Evolutionary conservation across 2,329 filamentous ascomycete genomes (phyloP), one percentile per base, ranked within the genome.

Genomic region (Epichloe brachyelytri): DNA sequence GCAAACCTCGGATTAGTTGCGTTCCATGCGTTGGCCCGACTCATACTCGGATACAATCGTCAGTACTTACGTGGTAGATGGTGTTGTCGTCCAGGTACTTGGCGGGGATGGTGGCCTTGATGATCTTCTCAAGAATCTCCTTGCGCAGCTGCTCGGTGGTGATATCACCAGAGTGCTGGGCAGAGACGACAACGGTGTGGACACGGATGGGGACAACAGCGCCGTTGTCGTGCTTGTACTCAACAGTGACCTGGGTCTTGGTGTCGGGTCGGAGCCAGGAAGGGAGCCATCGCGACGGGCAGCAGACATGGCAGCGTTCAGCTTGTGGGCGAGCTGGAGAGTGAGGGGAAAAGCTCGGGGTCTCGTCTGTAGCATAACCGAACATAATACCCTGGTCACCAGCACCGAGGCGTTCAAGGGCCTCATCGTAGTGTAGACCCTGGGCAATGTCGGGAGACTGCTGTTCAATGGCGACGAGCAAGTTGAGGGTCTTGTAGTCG

Each of bases 371-470:
- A 71, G 93, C 93, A 80, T 98, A 98, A 65, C 93, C 93, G 74
- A 98, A 98, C 93, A 98, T 98, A 80, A 98, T 96, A 79, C 93
- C 93, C 80, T 98, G 93, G 75, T 98, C 93, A 85, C 93, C 93
- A 57, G 93, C 93, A 73, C 93, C 93, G 59, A 98, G 85, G 76
- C 95, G 85, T 83, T 98, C 93, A 47, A 98, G 85, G 61, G 88
- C 89, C 78, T 96, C 81, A 60, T 98, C 93, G 72, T 95, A 95
- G 80, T 97, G 88, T 52, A 98, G 88, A 80, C 93, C 93, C 77
- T 97, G 93, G 62, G 93, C 93, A 67, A 98, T 98, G 73, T 98
- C 93, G 65, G 91, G 87, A 55, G 91, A 97, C 77, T 98, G 93
- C 77, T 98, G 83, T 84, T 98, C 93, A 72, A 98, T 96, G 74